Percentiles rank a stretch among this genome's conserved stretches.
phyloP scores from a whole-genome alignment of 306 rosid genomes.

The Prosopis cineraria region DNA sequence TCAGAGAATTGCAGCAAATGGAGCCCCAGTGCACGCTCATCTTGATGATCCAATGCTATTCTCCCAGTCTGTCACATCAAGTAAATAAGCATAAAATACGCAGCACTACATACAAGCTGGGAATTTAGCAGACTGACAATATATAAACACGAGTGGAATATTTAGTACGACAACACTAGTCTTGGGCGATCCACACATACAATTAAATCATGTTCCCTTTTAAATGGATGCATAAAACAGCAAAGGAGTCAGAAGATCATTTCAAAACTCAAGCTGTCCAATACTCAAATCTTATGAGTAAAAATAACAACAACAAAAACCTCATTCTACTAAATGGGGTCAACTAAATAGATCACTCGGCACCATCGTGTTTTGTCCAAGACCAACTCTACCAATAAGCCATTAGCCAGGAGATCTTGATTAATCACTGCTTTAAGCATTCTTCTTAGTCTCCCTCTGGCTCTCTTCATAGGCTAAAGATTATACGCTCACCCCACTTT shows the following conservation, averaged over 20 bases:
- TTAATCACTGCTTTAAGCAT: too few relatives aligned
- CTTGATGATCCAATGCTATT: slow-evolving; percentile 70
- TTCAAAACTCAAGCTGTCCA: slow-evolving; percentile 1
- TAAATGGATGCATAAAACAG: background rate
- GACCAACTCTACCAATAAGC: too few relatives aligned
- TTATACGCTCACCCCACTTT: too few relatives aligned
- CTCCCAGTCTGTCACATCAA: slow-evolving; percentile 54
- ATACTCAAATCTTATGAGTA: background rate
- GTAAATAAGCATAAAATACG: slow-evolving; percentile 18
- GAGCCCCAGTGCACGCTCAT: slow-evolving; percentile 83
- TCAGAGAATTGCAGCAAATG: slow-evolving; percentile 89
- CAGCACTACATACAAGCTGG: slow-evolving; percentile 7
- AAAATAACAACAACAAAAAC: too few relatives aligned
- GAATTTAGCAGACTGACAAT: slow-evolving; percentile 17
- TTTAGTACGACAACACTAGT: background rate
- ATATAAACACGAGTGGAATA: background rate
- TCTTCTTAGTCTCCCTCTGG: too few relatives aligned
- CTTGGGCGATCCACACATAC: too few relatives aligned
- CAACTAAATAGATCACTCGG: too few relatives aligned
- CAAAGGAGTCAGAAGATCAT: background rate
- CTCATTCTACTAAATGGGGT: too few relatives aligned
- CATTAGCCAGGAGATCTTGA: too few relatives aligned
- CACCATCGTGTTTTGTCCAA: too few relatives aligned
- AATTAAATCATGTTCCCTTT: background rate
- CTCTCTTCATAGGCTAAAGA: too few relatives aligned